Evolutionary conservation across 129 eudicot species (phyloP).

Genomic region (Flaveria bidentis): DNA sequence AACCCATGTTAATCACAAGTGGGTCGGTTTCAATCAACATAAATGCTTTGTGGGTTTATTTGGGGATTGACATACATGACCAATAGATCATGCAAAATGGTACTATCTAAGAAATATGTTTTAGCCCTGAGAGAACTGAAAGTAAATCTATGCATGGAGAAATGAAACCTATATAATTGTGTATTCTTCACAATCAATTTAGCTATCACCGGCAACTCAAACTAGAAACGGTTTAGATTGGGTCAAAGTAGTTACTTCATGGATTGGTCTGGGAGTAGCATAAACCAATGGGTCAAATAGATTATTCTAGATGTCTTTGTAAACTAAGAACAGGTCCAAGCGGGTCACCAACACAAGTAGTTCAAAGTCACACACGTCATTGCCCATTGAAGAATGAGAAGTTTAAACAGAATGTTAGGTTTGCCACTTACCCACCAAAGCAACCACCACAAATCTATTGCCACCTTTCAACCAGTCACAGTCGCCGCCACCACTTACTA

Average conservation of each 20-base stretch:
- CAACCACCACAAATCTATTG: neutral
- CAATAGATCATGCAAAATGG: neutral
- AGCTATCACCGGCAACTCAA: neutral
- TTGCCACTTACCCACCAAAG: conserved; percentile 6
- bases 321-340: neutral
- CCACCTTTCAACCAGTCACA: neutral
- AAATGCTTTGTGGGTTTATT: neutral
- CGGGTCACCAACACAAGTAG: neutral
- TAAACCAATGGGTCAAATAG: neutral
- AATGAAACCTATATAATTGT: neutral
- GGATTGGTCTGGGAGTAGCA: neutral
- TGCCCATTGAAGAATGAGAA: neutral
- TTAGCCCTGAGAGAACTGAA: neutral
- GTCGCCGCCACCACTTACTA: neutral
- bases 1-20: neutral
- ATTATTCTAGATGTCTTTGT: neutral
- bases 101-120: neutral
- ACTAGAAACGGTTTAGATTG: too few species aligned
- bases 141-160: neutral
- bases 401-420: neutral
- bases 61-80: neutral
- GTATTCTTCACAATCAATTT: neutral
- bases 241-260: neutral
- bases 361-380: neutral
- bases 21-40: neutral